Conservation (phyloP, 495 filamentous ascomycete species). For the Penicillium roqueforti region DNA sequence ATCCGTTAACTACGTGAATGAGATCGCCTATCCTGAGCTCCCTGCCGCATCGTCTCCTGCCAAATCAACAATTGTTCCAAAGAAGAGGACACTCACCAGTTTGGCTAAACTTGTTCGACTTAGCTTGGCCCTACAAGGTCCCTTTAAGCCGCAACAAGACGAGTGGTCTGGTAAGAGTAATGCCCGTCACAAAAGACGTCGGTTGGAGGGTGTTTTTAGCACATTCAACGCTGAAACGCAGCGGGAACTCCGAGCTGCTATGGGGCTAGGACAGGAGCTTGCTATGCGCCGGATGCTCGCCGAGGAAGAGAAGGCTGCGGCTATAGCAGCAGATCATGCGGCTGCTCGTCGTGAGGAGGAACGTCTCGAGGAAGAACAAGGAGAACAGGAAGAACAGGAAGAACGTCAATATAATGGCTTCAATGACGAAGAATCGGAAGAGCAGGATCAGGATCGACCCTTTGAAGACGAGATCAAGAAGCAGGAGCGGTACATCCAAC, state of each 20-base stretch:
- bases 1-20: not conserved
- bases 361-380: not conserved
- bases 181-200: conserved; percentile 20
- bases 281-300: conserved; percentile 30
- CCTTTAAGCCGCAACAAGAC: conserved; percentile 30
- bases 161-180: conserved; percentile 9
- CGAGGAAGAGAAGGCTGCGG: conserved; percentile 12
- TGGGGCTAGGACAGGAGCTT: conserved; percentile 49
- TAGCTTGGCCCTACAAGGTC: conserved; percentile 45
- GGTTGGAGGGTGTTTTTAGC: conserved; percentile 40
- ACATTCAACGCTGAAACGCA: conserved; percentile 42
- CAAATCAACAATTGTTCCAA: not conserved
- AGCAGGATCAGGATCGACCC: not conserved
- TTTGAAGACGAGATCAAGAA: not conserved
- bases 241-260: conserved; percentile 41
- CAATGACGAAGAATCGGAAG: conserved; percentile 6
- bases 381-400: not conserved
- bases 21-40: conserved; percentile 20
- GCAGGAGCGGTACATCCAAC: conserved; percentile 1
- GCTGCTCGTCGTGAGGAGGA: not conserved
- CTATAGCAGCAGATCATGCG: conserved; percentile 8
- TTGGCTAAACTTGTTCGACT: conserved; percentile 42
- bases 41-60: conserved; percentile 3
- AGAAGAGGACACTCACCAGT: conserved; percentile 24
- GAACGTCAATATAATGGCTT: not conserved